Base-by-base conservation (phyloP, 2,329 filamentous ascomycete genomes). In the Fonsecaea pedrosoi region DNA sequence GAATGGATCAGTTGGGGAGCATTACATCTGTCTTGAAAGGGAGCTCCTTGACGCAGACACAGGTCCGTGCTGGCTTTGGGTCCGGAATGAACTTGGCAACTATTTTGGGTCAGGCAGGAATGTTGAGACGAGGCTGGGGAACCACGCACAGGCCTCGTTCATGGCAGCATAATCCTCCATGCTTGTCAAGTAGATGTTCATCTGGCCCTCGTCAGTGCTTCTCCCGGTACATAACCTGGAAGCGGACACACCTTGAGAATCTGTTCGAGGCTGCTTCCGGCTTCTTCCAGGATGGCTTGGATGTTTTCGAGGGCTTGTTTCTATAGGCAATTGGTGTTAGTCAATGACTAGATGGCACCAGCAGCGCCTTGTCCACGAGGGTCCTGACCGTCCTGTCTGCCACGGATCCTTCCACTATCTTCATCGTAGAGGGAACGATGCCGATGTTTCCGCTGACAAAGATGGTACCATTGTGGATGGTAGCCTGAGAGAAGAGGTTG, bases 91-190 rank as follows among this genome's bases (percentile, higher is more conserved):
- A 68, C 18, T 71, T 66, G 25, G 70, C 60, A 60, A 64, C 68
- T 70, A 53, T 50, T 64, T 55, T 37, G 3, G 65, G 65, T 54
- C 21, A 45, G 53, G 58, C 13, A 66, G 65, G 64, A 64, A 68
- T 70, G 68, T 63, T 54, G 54, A 61, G 3, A 37, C 34, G 38
- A 37, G 45, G 45, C 37, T 40, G 54, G 34, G 32, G 60, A 38
- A 25, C 45, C 30, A 66, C 68, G 68, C 68, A 70, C 95, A 96
- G 76, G 92, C 90, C 72, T 85, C 85, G 81, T 97, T 96, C 91
- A 96, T 92, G 77, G 88, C 88, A 78, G 80, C 83, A 74, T 90
- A 91, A 75, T 90, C 82, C 55, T 84, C 80, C 87, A 91, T 91
- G 65, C 84, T 83, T 1, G 84, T 86, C 21, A 91, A 75, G 74